Evolutionary conservation across 2,329 filamentous ascomycete genomes (phyloP), one percentile per base, ranked within the genome.

Genomic region (Exserohilum turcica): DNA sequence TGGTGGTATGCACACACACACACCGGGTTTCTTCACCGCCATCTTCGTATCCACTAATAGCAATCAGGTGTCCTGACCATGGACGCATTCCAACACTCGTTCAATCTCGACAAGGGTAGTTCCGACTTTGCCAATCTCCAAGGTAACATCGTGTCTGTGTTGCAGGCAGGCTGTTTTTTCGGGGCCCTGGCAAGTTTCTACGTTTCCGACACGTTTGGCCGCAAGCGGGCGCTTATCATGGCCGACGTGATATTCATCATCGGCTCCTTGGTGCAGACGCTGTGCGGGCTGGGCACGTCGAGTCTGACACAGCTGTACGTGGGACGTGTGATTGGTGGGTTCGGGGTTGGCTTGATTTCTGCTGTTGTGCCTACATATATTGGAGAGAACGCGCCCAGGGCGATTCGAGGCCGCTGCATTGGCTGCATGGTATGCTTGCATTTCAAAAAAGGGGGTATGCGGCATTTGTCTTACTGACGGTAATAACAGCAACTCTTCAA

Each of bases 111-210:
- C 52, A 54, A 57, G 8, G 42, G 70, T 0, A 69, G 70, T 32
- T 35, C 56, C 1, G 56, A 70, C 35, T 78, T 75, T 51, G 70
- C 70, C 46, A 75, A 74, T 29, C 60, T 78, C 3, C 74, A 76
- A 39, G 76, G 76, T 16, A 78, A 78, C 56, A 78, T 78, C 33
- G 76, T 78, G 0, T 77, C 75, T 5, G 75, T 78, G 0, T 68
- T 78, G 2, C 76, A 78, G 54, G 75, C 74, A 1, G 76, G 76
- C 13, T 78, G 76, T 54, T 78, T 78, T 57, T 77, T 78, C 47
- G 76, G 76, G n/a, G 76, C 76, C 0, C 61, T 76, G 46, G 64
- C 73, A 2, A 75, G 71, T 5, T 78, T 78, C 60, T 78, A 76
- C 52, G 57, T 78, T 39, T 74, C 71, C 43, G 74, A 78, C 43